Base-by-base conservation (phyloP, 208 protist genomes). In the Naegleria fowleri region DNA sequence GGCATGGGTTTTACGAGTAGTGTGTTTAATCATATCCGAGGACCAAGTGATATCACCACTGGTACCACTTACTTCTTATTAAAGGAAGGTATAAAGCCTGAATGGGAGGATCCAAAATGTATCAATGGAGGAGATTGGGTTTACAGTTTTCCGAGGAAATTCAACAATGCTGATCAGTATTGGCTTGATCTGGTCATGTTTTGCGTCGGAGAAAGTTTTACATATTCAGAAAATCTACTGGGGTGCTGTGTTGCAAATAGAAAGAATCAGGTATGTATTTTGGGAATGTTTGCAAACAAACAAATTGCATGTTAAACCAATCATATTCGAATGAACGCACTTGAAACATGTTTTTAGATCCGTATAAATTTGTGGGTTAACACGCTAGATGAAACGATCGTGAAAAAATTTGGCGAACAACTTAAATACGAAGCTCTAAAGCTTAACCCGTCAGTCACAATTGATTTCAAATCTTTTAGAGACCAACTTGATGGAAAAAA, bases 41-140 rank as follows among this genome's bases (percentile, higher is more conserved):
- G 93, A 5, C 96, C 97, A 36, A 96, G 93, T 9, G 91, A 94
- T 40, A 94, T 98, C 88, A 90, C 90, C 36, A 91, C 93, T 79
- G 96, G 97, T 89, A 95, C 90, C 59, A 98, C 96, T 89, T 96
- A 98, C 43, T 97, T 97, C 92, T 94, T 99, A 55, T 99, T 99
- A 93, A 97, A 97, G 33, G 95, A 98, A 88, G 97, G 96, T 79
- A 98, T 99, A 87, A 95, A 98, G 91, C 98, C 98, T 86, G 97
- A 97, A 94, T 99, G 98, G 98, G 98, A 99, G 92, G 96, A 98
- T 92, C 91, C 94, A n/a, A 92, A 93, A 29, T 98, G 98, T 93
- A 93, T 93, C 29, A 92, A 95, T 90, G 97, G 97, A 59, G 96
- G 96, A 36, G 67, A 79, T 36, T 79, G 67, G 67, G 67, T 79